phyloP scores from a whole-genome alignment of 2,329 filamentous ascomycete genomes.

The Claviceps quebecensis region DNA sequence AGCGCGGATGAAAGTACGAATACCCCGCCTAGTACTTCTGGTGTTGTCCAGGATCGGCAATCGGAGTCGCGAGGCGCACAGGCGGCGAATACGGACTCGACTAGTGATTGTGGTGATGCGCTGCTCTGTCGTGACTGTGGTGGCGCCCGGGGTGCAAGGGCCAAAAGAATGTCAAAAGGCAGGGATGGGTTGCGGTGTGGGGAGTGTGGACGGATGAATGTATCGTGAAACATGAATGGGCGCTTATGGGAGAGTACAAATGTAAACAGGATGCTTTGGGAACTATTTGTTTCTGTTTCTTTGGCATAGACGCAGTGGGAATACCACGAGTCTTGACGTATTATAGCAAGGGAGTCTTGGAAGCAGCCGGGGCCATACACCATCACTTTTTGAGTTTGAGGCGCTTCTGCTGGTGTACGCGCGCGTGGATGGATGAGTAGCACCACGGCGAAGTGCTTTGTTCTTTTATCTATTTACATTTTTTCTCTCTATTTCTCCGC shows the following conservation, averaged over 20 bases:
- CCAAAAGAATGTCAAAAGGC: conserved; percentile 4
- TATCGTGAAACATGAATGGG: background rate
- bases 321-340: background rate
- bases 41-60: conserved; percentile 13
- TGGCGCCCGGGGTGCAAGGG: conserved; percentile 3
- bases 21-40: background rate
- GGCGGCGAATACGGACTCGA: conserved; percentile 18
- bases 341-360: background rate
- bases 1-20: conserved; percentile 11
- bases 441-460: background rate
- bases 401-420: background rate
- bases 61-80: conserved; percentile 21
- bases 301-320: background rate
- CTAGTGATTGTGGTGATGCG: conserved; percentile 8
- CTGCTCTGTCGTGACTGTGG: conserved; percentile 4
- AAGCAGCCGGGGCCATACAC: background rate
- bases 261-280: background rate
- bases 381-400: background rate
- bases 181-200: conserved; percentile 6
- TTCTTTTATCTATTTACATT: background rate
- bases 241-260: background rate
- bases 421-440: background rate
- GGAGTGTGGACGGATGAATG: conserved; percentile 1
- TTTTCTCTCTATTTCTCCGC: background rate
- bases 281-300: background rate